These are phyloP conservation scores for Bryopsis sp. DNA, from an alignment of 139 green algal species.

Conservation along the genomic window DNA sequence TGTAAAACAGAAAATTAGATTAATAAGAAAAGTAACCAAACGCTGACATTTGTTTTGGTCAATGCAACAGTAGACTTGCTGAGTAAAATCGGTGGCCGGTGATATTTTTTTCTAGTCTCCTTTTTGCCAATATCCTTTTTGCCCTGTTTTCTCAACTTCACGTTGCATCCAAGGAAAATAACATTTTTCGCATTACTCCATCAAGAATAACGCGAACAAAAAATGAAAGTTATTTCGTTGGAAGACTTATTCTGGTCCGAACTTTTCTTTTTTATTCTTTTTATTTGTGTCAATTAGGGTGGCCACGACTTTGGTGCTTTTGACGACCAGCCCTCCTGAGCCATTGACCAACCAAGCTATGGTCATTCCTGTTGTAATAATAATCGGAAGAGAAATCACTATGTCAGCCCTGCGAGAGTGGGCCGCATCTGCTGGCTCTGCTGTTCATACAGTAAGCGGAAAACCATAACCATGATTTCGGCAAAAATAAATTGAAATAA, in stretches of 20 bases:
- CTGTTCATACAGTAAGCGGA: slow-evolving; percentile 50
- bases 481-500: not conserved
- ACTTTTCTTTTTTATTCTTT: no score
- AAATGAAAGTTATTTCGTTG: no score
- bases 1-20: no score
- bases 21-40: no score
- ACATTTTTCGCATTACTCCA: no score
- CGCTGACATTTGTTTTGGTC: no score
- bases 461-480: slow-evolving; percentile 10
- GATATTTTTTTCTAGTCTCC: no score
- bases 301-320: slow-evolving; percentile 62
- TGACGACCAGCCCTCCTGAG: slow-evolving; percentile 50
- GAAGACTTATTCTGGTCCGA: no score
- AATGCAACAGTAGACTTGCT: not conserved
- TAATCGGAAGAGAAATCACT: slow-evolving; percentile 83
- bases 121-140: no score
- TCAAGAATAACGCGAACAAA: no score
- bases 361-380: slow-evolving; percentile 47
- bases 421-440: slow-evolving; percentile 62
- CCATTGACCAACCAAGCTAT: slow-evolving; percentile 41
- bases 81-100: not conserved
- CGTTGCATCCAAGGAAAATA: no score
- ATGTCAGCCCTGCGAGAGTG: slow-evolving; percentile 89
- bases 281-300: slow-evolving; percentile 49
- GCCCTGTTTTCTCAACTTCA: no score